Evolutionary conservation across 139 green algal genomes (phyloP).

Genomic region (Gonium pectorale): DNA sequence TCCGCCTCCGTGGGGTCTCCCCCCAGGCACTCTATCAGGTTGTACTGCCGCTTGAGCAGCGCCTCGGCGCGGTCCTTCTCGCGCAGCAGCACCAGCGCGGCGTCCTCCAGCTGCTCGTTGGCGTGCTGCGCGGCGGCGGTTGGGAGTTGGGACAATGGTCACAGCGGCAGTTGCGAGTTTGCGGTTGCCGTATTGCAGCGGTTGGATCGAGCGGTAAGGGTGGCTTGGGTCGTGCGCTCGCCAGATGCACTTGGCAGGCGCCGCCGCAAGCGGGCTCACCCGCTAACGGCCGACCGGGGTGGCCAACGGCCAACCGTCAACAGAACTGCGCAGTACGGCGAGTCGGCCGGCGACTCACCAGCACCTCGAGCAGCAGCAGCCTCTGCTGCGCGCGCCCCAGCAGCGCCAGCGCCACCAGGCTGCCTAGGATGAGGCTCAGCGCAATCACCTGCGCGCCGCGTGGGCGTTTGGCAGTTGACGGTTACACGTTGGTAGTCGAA

Average conservation of each 20-base stretch:
- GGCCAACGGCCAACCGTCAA: no score
- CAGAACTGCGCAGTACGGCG: background rate
- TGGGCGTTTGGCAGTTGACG: background rate
- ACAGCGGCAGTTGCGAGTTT: background rate
- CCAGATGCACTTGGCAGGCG: no score
- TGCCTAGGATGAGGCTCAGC: constrained; percentile 37
- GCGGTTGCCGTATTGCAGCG: no score
- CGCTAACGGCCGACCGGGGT: no score
- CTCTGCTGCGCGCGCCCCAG: constrained; percentile 50
- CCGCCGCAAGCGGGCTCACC: no score
- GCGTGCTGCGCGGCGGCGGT: background rate
- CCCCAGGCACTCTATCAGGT: constrained; percentile 59
- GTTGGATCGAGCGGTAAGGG: no score
- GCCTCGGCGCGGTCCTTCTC: constrained; percentile 60
- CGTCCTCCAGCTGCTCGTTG: constrained; percentile 45
- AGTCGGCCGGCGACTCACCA: constrained; percentile 43
- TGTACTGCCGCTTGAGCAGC: constrained; percentile 56
- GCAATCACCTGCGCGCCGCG: constrained; percentile 38
- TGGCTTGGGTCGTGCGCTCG: no score
- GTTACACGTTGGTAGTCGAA: background rate
- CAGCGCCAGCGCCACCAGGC: constrained; percentile 51
- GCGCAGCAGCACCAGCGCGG: background rate
- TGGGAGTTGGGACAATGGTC: background rate
- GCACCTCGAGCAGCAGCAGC: constrained; percentile 51
- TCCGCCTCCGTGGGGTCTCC: background rate